Percentiles rank a stretch among this genome's conserved stretches.
phyloP scores from a whole-genome alignment of 306 rosid genomes.

The Crataegus laevigata region DNA sequence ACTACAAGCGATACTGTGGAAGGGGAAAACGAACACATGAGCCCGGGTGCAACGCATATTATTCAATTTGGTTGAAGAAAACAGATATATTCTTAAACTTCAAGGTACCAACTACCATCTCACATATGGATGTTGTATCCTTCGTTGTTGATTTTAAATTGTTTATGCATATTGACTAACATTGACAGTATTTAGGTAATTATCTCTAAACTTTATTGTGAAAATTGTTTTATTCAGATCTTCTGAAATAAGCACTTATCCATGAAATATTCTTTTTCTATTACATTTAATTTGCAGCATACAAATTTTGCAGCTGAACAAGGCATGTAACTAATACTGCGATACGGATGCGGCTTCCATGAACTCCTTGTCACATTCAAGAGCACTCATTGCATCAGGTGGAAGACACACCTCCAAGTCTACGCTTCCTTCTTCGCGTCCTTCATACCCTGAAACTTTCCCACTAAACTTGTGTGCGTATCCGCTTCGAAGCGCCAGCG shows the following conservation, averaged over 20 bases:
- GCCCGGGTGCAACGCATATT: too few relatives aligned
- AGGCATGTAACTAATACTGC: background rate
- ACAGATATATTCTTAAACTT: too few relatives aligned
- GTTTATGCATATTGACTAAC: too few relatives aligned
- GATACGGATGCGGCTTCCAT: slow-evolving; percentile 18
- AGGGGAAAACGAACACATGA: too few relatives aligned
- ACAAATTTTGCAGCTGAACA: background rate
- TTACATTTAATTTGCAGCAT: slow-evolving; percentile 12
- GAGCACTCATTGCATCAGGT: slow-evolving; percentile 26
- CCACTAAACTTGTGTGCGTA: slow-evolving; percentile 43
- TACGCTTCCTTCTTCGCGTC: slow-evolving; percentile 48
- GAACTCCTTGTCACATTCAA: slow-evolving; percentile 49
- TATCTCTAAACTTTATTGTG: too few relatives aligned
- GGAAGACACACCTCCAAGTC: slow-evolving; percentile 52
- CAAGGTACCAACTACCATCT: too few relatives aligned
- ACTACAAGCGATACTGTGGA: too few relatives aligned
- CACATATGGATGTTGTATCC: too few relatives aligned
- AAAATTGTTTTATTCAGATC: background rate
- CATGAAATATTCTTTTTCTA: background rate
- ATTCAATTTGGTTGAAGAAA: too few relatives aligned
- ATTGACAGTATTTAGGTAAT: too few relatives aligned
- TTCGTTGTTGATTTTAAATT: too few relatives aligned
- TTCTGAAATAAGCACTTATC: background rate
- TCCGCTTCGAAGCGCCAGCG: slow-evolving; percentile 40
- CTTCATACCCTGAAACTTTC: slow-evolving; percentile 31